phyloP scores from a whole-genome alignment of 805 yeast species.

The Kregervanrija delftensis region DNA sequence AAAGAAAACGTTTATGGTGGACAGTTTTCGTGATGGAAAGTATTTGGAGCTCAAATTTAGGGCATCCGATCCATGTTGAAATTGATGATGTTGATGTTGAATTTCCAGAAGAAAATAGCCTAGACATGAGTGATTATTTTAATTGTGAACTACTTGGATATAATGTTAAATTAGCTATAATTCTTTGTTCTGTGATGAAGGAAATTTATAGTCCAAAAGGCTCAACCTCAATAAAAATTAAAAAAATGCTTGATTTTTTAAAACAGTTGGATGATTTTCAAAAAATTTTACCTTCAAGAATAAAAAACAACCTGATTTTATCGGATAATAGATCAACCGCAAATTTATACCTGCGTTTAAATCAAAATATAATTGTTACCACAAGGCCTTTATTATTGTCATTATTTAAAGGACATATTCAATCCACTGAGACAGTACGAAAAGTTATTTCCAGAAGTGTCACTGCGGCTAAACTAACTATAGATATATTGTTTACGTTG shows the following conservation, averaged over 20 bases:
- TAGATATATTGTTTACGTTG: conserved; percentile 10
- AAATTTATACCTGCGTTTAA: conserved; percentile 25
- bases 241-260: conserved; percentile 18
- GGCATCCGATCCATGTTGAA: conserved; percentile 29
- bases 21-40: conserved; percentile 28
- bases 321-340: conserved; percentile 21
- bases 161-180: conserved; percentile 13
- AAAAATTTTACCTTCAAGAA: conserved; percentile 14
- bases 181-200: conserved; percentile 22
- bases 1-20: conserved; percentile 31
- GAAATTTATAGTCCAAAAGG: conserved; percentile 20
- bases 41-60: conserved; percentile 26
- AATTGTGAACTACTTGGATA: conserved; percentile 19
- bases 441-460: conserved; percentile 24
- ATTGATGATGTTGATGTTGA: conserved; percentile 24
- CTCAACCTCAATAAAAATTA: conserved; percentile 16
- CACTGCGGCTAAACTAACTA: conserved; percentile 13
- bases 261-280: conserved; percentile 20
- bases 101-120: conserved; percentile 10
- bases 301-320: conserved; percentile 13
- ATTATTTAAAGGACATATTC: conserved; percentile 22
- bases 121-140: conserved; percentile 23
- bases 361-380: conserved; percentile 28
- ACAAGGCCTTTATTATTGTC: conserved; percentile 27
- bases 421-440: conserved; percentile 15